Evolutionary conservation across 2,329 filamentous ascomycete genomes (phyloP).

Genomic region (Paraphoma chrysanthemicola): DNA sequence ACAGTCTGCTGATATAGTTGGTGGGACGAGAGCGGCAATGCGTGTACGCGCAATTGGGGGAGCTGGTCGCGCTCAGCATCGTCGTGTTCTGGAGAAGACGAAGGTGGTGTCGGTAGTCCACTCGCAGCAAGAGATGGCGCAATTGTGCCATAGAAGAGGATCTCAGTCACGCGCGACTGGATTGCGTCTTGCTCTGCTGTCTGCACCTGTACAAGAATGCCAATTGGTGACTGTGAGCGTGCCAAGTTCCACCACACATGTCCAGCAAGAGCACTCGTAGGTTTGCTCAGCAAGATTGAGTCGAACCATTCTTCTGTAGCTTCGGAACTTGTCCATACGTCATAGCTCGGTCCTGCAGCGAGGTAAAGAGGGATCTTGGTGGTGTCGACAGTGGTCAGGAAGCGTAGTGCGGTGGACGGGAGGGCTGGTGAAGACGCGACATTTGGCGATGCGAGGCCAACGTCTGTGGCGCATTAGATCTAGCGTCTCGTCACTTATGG

Average conservation of each 20-base stretch:
- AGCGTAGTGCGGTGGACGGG: constrained; percentile 32
- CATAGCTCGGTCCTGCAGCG: constrained; percentile 44
- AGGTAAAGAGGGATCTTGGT: constrained; percentile 51
- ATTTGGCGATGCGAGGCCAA: constrained; percentile 35
- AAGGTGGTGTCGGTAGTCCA: constrained; percentile 42
- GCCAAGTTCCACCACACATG: constrained; percentile 48
- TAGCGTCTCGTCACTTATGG: neutral
- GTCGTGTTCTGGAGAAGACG: constrained; percentile 31
- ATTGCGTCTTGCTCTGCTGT: neutral
- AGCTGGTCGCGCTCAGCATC: constrained; percentile 13
- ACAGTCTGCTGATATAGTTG: constrained; percentile 31
- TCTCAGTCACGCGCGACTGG: constrained; percentile 47
- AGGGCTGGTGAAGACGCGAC: constrained; percentile 22
- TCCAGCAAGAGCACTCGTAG: neutral
- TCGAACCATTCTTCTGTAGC: constrained; percentile 51
- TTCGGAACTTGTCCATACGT: constrained; percentile 46
- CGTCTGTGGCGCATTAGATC: constrained; percentile 24
- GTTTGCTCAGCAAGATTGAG: constrained; percentile 39
- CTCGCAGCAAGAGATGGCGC: constrained; percentile 13
- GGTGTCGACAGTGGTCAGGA: constrained; percentile 50
- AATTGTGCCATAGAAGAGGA: constrained; percentile 55
- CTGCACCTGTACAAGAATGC: constrained; percentile 46
- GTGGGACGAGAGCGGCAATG: constrained; percentile 54
- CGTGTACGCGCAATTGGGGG: constrained; percentile 46
- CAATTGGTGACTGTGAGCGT: constrained; percentile 48